Conservation (phyloP, 805 yeast species). For the Barnettozyma siamensis region DNA sequence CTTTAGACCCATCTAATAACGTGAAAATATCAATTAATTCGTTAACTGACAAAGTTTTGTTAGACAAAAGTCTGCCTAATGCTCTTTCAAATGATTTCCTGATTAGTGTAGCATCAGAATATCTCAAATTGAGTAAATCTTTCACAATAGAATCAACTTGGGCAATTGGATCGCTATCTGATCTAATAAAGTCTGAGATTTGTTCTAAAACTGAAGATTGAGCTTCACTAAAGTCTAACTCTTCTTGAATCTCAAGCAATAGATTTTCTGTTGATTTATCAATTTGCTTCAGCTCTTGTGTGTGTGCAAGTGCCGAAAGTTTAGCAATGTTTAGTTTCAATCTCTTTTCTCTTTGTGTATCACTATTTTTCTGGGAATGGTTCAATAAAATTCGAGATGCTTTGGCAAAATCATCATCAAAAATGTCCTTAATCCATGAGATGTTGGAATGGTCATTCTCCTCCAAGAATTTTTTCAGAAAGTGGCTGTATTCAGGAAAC, state of each 20-base stretch:
- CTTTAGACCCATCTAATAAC: slow-evolving; percentile 32
- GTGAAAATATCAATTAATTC: slow-evolving; percentile 51
- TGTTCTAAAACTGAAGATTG: slow-evolving; percentile 37
- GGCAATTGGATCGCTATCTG: slow-evolving; percentile 25
- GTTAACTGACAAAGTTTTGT: slow-evolving; percentile 34
- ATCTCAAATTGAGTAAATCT: slow-evolving; percentile 20
- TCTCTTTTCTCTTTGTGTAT: slow-evolving; percentile 40
- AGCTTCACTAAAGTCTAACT: slow-evolving; percentile 41
- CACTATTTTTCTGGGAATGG: slow-evolving; percentile 37
- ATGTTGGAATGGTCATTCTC: slow-evolving; percentile 44
- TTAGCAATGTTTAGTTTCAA: slow-evolving; percentile 69
- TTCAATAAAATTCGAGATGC: slow-evolving; percentile 46
- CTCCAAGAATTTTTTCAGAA: slow-evolving; percentile 47
- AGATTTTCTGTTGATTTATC: slow-evolving; percentile 14
- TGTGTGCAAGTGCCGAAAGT: slow-evolving; percentile 47
- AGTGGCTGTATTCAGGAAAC: slow-evolving; percentile 46
- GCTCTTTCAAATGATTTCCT: slow-evolving; percentile 23
- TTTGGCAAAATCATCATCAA: slow-evolving; percentile 40
- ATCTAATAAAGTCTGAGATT: slow-evolving; percentile 21
- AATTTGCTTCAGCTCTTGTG: slow-evolving; percentile 13
- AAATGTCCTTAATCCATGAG: slow-evolving; percentile 68
- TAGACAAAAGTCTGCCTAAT: slow-evolving; percentile 28
- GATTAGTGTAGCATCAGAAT: slow-evolving; percentile 17
- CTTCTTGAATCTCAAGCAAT: slow-evolving; percentile 43
- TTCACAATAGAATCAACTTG: slow-evolving; percentile 22